Evolutionary conservation across 768 basidiomycete species (phyloP), one percentile per base, ranked within the genome.

Genomic region (Leccinum ochraceum): DNA sequence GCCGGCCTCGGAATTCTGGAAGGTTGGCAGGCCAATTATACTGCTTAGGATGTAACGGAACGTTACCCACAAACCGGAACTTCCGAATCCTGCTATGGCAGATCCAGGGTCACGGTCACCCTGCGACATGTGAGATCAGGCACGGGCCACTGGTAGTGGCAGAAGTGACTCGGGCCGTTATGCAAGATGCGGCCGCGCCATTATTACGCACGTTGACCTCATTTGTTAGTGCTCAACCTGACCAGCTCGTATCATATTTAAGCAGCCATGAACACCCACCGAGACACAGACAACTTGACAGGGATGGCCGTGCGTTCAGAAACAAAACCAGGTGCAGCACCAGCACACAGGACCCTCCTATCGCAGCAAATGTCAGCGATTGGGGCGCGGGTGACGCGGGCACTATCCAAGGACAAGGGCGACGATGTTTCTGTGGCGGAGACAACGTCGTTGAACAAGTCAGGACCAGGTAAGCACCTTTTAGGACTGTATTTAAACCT

Each of bases 291-390:
- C 9, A 26, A 59, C 56, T 53, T 55, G 34, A 9, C 20, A 53
- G 46, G 9, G 2, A 68, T 69, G 67, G 24, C 53, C 17, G 1
- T 42, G 17, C 10, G 10, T n/a, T 50, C 61, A 32, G 64, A 58
- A 32, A 10, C 57, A 36, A 60, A 53, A 58, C 22, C 50, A n/a
- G 26, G 28, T n/a, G 1, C 56, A 17, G 13, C 62, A 9, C 67
- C 54, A n/a, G 13, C 60, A 3, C 67, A 63, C 20, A 48, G 44
- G 50, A 54, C 57, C 3, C n/a, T 44, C n/a, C 48, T 70, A 42
- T 53, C 66, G 9, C 63, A 65, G 54, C 61, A 68, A 30, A 63
- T 69, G 56, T 52, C 68, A 20, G 66, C 59, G 24, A 65, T 69
- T 10, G 66, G 68, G 16, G 59, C 61, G 8, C 60, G 66, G 11